Percentiles rank a stretch among this genome's conserved stretches.
phyloP scores from a whole-genome alignment of 2,329 filamentous ascomycete species.

The Fusarium agapanthi region DNA sequence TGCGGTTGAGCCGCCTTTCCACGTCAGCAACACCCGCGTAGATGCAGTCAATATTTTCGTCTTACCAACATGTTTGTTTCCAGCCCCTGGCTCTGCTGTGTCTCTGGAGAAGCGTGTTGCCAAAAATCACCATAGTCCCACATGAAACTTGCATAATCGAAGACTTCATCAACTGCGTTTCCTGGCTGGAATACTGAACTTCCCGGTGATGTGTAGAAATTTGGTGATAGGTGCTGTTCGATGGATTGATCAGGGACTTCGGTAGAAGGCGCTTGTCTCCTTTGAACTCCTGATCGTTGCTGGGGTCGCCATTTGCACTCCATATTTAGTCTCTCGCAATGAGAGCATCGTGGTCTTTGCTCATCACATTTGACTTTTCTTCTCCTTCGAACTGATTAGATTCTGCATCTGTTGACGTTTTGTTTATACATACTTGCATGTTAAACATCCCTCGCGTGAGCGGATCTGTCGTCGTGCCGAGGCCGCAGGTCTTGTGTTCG shows the following conservation, averaged over 20 bases:
- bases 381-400: conserved; percentile 44
- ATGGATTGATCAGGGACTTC: conserved; percentile 8
- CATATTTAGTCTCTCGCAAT: conserved; percentile 61
- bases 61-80: conserved; percentile 38
- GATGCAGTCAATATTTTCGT: not conserved
- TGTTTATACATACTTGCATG: conserved; percentile 51
- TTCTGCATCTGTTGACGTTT: rapidly evolving
- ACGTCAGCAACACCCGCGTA: not conserved
- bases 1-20: conserved; percentile 34
- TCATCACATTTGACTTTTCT: conserved; percentile 63
- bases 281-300: conserved; percentile 37
- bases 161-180: conserved; percentile 53
- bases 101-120: conserved; percentile 45
- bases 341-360: conserved; percentile 58
- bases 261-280: conserved; percentile 15
- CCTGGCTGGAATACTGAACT: conserved; percentile 39
- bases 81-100: conserved; percentile 35
- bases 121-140: conserved; percentile 53
- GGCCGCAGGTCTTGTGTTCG: conserved; percentile 17
- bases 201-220: conserved; percentile 42
- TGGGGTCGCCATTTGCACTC: conserved; percentile 60
- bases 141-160: conserved; percentile 59
- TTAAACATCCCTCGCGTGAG: conserved; percentile 51
- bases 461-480: conserved; percentile 38
- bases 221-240: conserved; percentile 41